Evolutionary conservation across 768 basidiomycete species (phyloP).

Genomic region (Amanita inopinata): DNA sequence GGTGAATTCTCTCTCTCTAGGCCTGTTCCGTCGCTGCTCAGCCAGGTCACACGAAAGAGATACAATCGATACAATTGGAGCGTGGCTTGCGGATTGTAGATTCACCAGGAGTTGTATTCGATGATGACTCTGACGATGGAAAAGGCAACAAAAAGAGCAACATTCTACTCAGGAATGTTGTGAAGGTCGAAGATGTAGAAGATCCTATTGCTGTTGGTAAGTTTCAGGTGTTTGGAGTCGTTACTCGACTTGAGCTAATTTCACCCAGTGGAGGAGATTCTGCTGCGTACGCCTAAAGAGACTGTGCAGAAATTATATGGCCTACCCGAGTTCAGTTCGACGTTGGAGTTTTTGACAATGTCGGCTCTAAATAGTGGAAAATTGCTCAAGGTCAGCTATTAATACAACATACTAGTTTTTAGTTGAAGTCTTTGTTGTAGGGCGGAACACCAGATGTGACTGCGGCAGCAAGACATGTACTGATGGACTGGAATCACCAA

Average conservation of each 20-base stretch:
- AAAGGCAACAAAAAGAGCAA: constrained; percentile 45
- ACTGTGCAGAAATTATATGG: constrained; percentile 82
- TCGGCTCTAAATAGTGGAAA: constrained; percentile 75
- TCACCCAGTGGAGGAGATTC: constrained; percentile 73
- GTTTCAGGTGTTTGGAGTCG: not conserved
- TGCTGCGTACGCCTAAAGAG: constrained; percentile 55
- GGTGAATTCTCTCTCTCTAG: constrained; percentile 24
- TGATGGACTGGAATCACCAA: constrained; percentile 93
- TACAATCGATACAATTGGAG: constrained; percentile 88
- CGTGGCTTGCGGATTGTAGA: constrained; percentile 89
- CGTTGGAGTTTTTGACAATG: constrained; percentile 85
- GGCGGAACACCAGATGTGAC: constrained; percentile 89
- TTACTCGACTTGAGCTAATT: not conserved
- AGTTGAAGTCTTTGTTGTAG: constrained; percentile 24
- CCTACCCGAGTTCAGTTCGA: constrained; percentile 62
- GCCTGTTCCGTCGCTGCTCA: constrained; percentile 94
- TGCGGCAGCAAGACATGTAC: constrained; percentile 69
- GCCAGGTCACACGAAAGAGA: constrained; percentile 86
- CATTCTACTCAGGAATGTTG: constrained; percentile 76
- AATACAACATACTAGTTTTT: not conserved
- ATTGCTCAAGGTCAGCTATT: constrained; percentile 57
- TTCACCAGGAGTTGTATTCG: constrained; percentile 96
- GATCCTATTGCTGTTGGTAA: constrained; percentile 85
- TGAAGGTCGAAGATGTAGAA: constrained; percentile 83
- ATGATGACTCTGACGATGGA: constrained; percentile 48